Conservation (phyloP, 352 stramenopile species). For the Globisporangium nodosum region DNA sequence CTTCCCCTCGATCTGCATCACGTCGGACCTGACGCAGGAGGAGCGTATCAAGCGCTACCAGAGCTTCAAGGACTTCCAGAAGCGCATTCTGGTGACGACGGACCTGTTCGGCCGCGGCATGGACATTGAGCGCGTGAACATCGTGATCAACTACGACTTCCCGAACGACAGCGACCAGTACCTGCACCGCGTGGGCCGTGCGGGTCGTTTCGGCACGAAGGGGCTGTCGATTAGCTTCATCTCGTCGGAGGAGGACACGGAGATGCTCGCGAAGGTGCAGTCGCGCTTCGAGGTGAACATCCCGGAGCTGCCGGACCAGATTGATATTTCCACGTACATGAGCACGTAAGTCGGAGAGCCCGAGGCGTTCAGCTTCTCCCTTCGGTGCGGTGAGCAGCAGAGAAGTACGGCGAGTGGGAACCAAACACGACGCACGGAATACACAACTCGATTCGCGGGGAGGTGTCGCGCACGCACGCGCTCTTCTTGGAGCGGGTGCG, state of each 20-base stretch:
- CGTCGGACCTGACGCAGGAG: conserved; percentile 96
- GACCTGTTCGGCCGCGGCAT: conserved; percentile 99
- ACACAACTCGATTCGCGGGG: neutral
- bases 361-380: neutral
- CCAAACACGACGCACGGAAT: neutral
- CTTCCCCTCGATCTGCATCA: conserved; percentile 99
- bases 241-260: conserved; percentile 95
- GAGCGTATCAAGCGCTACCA: conserved; percentile 99
- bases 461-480: neutral
- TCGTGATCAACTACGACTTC: conserved; percentile 99
- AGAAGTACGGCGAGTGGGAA: neutral
- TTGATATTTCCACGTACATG: conserved; percentile 99
- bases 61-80: conserved; percentile 99
- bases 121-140: conserved; percentile 99
- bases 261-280: conserved; percentile 98
- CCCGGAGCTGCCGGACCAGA: conserved; percentile 98
- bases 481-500: neutral
- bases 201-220: conserved; percentile 99
- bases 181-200: conserved; percentile 97
- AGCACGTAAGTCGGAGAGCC: conserved; percentile 48
- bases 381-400: neutral
- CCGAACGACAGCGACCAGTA: conserved; percentile 98
- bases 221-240: conserved; percentile 99
- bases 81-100: conserved; percentile 99
- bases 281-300: conserved; percentile 99